phyloP scores from a whole-genome alignment of 1,139 yeast genomes.

The Arxiozyma bovina region DNA sequence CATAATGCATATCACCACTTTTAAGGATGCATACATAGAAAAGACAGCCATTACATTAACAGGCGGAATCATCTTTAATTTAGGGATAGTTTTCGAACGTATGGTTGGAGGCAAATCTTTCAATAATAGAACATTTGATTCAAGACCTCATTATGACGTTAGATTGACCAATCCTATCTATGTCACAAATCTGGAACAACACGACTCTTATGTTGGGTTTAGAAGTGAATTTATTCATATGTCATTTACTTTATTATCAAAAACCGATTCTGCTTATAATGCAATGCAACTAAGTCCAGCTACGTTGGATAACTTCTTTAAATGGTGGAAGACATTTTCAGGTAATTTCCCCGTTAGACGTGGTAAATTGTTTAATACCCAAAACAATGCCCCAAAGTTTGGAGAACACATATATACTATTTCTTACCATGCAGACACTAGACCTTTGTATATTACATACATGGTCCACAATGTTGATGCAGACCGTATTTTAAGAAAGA shows the following conservation, averaged over 20 bases:
- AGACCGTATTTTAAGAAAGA: constrained; percentile 36
- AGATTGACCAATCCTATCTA: constrained; percentile 54
- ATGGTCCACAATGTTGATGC: constrained; percentile 52
- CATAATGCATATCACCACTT: constrained; percentile 13
- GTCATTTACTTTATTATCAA: constrained; percentile 61
- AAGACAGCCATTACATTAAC: constrained; percentile 49
- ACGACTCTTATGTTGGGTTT: constrained; percentile 74
- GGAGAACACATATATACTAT: constrained; percentile 72
- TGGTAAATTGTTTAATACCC: constrained; percentile 56
- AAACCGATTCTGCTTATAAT: constrained; percentile 43
- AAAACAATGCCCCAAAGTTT: constrained; percentile 46
- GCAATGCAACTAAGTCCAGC: constrained; percentile 70
- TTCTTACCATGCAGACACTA: constrained; percentile 65
- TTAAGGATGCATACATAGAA: constrained; percentile 33
- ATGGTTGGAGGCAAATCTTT: constrained; percentile 18
- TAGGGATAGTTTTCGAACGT: constrained; percentile 55
- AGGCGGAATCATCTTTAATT: constrained; percentile 52
- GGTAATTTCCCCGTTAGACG: constrained; percentile 68
- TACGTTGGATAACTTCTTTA: constrained; percentile 56
- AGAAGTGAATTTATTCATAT: constrained; percentile 71
- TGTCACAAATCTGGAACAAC: constrained; percentile 38
- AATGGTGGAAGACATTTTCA: constrained; percentile 79
- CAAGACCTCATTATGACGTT: constrained; percentile 65
- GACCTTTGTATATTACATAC: constrained; percentile 69
- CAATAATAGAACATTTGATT: constrained; percentile 42